Evolutionary conservation across 1,139 yeast species (phyloP).

Genomic region (Pichia sp.): DNA sequence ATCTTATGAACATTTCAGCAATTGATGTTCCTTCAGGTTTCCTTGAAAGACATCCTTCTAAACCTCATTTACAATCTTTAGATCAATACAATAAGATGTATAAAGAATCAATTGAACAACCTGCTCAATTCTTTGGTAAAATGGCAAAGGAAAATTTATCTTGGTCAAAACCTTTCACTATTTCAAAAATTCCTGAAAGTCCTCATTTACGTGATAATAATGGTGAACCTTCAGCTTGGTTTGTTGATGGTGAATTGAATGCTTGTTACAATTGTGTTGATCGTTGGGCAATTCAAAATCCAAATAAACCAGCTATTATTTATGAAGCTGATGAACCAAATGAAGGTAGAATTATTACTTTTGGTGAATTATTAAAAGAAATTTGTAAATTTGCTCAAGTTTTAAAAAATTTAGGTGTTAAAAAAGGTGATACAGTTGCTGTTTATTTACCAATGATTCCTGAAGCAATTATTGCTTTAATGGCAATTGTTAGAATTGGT

Average conservation of each 20-base stretch:
- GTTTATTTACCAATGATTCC: slow-evolving; percentile 86
- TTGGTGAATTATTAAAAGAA: slow-evolving; percentile 64
- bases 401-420: slow-evolving; percentile 58
- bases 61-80: slow-evolving; percentile 45
- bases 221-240: slow-evolving; percentile 74
- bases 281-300: slow-evolving; percentile 68
- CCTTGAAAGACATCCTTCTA: slow-evolving; percentile 42
- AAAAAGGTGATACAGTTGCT: slow-evolving; percentile 80
- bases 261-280: slow-evolving; percentile 77
- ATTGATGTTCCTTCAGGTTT: slow-evolving; percentile 54
- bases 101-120: slow-evolving; percentile 62
- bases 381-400: slow-evolving; percentile 69
- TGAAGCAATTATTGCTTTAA: slow-evolving; percentile 64
- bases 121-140: slow-evolving; percentile 58
- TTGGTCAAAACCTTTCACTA: slow-evolving; percentile 61
- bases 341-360: slow-evolving; percentile 57
- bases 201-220: slow-evolving; percentile 46
- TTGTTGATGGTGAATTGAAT: slow-evolving; percentile 67
- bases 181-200: slow-evolving; percentile 49
- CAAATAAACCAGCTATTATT: slow-evolving; percentile 68
- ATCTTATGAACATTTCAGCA: slow-evolving; percentile 28
- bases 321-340: slow-evolving; percentile 77
- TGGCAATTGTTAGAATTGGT: slow-evolving; percentile 73
- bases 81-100: slow-evolving; percentile 56
- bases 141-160: slow-evolving; percentile 50